A percentile compares a stretch with the other conserved stretches of the same genome.
These are phyloP conservation scores for Collybiopsis confluens DNA, from an alignment of 768 basidiomycete species.

Conservation along the genomic window DNA sequence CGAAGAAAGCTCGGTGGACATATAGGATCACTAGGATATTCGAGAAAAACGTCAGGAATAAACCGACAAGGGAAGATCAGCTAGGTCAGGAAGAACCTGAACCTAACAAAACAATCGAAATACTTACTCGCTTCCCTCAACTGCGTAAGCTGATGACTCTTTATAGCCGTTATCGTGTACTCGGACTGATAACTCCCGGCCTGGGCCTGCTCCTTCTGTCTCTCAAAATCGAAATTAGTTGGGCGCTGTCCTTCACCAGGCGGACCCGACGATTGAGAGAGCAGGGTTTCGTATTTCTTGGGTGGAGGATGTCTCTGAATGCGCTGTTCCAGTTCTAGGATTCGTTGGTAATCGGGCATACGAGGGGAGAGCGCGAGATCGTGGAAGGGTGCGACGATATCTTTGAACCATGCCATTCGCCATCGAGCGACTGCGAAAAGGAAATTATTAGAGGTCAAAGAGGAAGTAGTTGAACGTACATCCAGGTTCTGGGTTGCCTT, in stretches of 20 bases:
- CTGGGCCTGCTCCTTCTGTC: too few species aligned
- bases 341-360: constrained; percentile 34
- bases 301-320: not conserved
- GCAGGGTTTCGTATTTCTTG: not conserved
- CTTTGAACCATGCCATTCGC: not conserved
- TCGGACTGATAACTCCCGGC: too few species aligned
- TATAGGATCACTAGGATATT: constrained; percentile 34
- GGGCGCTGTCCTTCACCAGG: too few species aligned
- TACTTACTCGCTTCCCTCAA: constrained; percentile 26
- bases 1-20: constrained; percentile 44
- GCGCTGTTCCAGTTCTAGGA: constrained; percentile 17
- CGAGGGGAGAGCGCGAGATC: constrained; percentile 32
- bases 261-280: too few species aligned
- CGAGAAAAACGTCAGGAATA: constrained; percentile 3
- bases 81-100: too few species aligned
- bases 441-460: constrained; percentile 12
- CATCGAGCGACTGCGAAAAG: constrained; percentile 5
- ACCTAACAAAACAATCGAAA: not conserved
- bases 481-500: not conserved
- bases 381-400: constrained; percentile 25
- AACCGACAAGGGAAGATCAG: too few species aligned
- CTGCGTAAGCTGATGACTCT: constrained; percentile 16
- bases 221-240: too few species aligned
- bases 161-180: not conserved
- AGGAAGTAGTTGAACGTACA: not conserved